Base-by-base conservation (phyloP, 495 filamentous ascomycete genomes). In the Copromyces sp. region DNA sequence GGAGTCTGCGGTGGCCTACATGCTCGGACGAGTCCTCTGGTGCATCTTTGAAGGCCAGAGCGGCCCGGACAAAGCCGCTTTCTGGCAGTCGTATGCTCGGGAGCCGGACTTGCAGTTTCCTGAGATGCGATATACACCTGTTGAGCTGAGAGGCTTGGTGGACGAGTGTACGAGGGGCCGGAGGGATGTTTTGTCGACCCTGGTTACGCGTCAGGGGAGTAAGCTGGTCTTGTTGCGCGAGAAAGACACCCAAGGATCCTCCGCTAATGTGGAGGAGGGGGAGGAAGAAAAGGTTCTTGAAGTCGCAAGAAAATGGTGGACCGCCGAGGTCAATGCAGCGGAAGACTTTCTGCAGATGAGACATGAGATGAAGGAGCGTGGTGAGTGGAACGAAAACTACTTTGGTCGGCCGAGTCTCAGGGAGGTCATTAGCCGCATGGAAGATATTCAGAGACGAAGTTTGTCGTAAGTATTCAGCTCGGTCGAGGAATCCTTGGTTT, bases 31-130 rank as follows among this genome's bases (percentile, higher is more conserved):
- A 4, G 76, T 85, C 8, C 76, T 87, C 39, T 87, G 85, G 85
- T 87, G 85, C 75, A 82, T 87, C 16, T 87, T 86, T 69, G 85
- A 87, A 74, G 83, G 83, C 5, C 81, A 83, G 72, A 82, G 83
- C 70, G 81, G 80, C 1, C 84, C 84, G 11, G 81, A 86, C 73
- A 79, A 76, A 61, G 80, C 80, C 2, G 83, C 84, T 4, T 79
- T 85, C 1, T 86, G 85, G 84, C 83, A 84, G 71, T 84, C 82
- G 41, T 86, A 85, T 73, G 78, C 76, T 38, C 80, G 80, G 74
- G 84, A 87, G 71, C 79, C 84, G 20, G 81, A 85, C 9, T 72
- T 84, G 24, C 84, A 86, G 75, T 87, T 86, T 69, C 84, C 84
- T 17, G 73, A 78, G 32, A 86, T 79, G 70, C 74, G 74, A 12